phyloP scores from a whole-genome alignment of 2,329 filamentous ascomycete genomes.

The Claviceps cyperi region DNA sequence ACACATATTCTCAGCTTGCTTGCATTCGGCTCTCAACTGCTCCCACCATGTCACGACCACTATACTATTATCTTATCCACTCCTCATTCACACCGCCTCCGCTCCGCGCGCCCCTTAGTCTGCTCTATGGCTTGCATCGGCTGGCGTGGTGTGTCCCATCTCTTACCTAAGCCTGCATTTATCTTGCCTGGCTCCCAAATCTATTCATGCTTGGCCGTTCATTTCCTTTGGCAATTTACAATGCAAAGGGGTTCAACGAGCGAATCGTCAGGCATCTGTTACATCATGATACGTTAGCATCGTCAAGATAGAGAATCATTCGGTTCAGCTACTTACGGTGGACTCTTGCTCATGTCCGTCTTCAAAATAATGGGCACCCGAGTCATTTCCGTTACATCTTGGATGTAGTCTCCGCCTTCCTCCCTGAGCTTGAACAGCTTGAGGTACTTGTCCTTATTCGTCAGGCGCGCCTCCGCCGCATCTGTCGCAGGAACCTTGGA shows the following conservation, averaged over 20 bases:
- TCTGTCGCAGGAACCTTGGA: constrained; percentile 72
- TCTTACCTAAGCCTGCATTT: background rate
- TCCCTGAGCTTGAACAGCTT: constrained; percentile 81
- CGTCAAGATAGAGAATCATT: background rate
- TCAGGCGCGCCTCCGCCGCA: constrained; percentile 63
- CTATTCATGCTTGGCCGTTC: background rate
- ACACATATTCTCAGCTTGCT: background rate
- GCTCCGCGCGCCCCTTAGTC: background rate
- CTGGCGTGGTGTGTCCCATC: constrained; percentile 1
- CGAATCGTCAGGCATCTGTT: constrained; percentile 67
- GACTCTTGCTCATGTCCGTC: constrained; percentile 96
- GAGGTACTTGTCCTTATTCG: constrained; percentile 92
- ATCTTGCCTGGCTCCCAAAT: background rate
- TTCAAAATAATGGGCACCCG: constrained; percentile 94
- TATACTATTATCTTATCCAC: constrained; percentile 6
- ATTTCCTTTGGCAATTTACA: constrained; percentile 21
- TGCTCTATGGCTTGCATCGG: constrained; percentile 4
- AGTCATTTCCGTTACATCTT: constrained; percentile 97
- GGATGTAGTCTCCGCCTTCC: constrained; percentile 89
- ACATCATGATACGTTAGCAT: background rate
- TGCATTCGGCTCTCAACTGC: background rate
- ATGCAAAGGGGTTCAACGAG: constrained; percentile 65
- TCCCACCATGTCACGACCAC: background rate
- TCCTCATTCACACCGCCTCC: background rate
- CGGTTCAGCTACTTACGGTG: constrained; percentile 63